Percentiles rank a stretch among this genome's conserved stretches.
phyloP scores from a whole-genome alignment of 352 stramenopile genomes.

The Phytophthora melonis region DNA sequence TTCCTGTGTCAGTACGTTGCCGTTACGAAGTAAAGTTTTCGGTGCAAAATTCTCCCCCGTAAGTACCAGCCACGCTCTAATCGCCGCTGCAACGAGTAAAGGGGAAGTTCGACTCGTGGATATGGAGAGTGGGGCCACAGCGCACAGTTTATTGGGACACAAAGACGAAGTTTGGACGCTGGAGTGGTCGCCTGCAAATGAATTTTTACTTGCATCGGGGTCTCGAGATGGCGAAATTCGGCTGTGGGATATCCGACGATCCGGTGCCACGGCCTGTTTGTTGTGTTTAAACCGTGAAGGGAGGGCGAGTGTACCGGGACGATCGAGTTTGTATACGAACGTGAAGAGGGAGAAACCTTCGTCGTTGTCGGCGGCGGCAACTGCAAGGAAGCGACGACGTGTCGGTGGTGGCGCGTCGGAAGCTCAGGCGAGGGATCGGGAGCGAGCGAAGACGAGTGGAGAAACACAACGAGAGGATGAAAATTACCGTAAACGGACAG shows the following conservation, averaged over 20 bases:
- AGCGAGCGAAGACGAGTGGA: slow-evolving; percentile 34
- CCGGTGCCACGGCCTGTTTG: slow-evolving; percentile 83
- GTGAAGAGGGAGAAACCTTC: slow-evolving; percentile 46
- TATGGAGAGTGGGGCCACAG: slow-evolving; percentile 64
- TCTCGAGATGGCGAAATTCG: slow-evolving; percentile 72
- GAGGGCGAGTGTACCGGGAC: slow-evolving; percentile 49
- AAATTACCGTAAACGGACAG: slow-evolving; percentile 11
- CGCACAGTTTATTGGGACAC: slow-evolving; percentile 82
- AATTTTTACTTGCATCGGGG: slow-evolving; percentile 78
- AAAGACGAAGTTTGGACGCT: slow-evolving; percentile 80
- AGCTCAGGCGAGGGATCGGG: slow-evolving; percentile 34
- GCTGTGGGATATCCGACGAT: slow-evolving; percentile 90
- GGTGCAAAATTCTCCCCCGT: slow-evolving; percentile 73
- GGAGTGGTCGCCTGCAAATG: slow-evolving; percentile 74
- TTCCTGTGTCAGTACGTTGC: slow-evolving; percentile 67
- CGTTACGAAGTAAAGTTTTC: slow-evolving; percentile 70
- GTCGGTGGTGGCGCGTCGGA: slow-evolving; percentile 32
- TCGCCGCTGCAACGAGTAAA: slow-evolving; percentile 72
- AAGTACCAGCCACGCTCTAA: slow-evolving; percentile 62
- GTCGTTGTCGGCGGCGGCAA: slow-evolving; percentile 39
- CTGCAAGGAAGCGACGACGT: slow-evolving; percentile 43
- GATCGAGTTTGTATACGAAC: slow-evolving; percentile 67
- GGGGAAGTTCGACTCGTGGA: slow-evolving; percentile 82
- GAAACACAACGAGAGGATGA: slow-evolving; percentile 16
- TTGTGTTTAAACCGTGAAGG: slow-evolving; percentile 84